A percentile compares a stretch with the other conserved stretches of the same genome.
phyloP scores from a whole-genome alignment of 495 filamentous ascomycete species.

The Podospora fimiseda region DNA sequence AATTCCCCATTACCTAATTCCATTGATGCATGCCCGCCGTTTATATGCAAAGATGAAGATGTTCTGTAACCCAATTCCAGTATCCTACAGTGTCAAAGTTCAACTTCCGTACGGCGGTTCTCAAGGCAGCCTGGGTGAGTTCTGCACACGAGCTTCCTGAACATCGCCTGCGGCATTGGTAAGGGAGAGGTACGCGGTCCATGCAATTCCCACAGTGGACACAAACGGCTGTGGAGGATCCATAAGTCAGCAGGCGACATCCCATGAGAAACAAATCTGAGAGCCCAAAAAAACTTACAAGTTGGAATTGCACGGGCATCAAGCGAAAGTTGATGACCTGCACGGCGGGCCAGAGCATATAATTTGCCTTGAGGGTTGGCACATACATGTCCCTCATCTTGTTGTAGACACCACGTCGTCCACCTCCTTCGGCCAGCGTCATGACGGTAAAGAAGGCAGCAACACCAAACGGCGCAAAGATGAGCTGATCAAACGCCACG shows the following conservation, averaged over 20 bases:
- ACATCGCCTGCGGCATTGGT: slow-evolving; percentile 80
- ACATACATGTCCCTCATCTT: slow-evolving; percentile 94
- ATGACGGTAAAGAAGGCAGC: slow-evolving; percentile 91
- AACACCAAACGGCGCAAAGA: slow-evolving; percentile 90
- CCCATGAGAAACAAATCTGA: background rate
- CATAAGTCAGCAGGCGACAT: background rate
- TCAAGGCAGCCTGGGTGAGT: background rate
- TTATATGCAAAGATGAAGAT: too few relatives aligned
- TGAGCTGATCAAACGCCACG: slow-evolving; percentile 88
- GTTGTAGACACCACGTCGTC: slow-evolving; percentile 64
- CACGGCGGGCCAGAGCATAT: slow-evolving; percentile 89
- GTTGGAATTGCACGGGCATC: slow-evolving; percentile 92
- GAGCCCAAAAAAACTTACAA: slow-evolving; percentile 55
- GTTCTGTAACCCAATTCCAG: background rate
- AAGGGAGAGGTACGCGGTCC: slow-evolving; percentile 97
- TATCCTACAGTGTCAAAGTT: background rate
- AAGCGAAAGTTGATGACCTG: slow-evolving; percentile 96
- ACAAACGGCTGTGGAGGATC: slow-evolving; percentile 76
- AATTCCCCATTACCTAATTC: too few relatives aligned
- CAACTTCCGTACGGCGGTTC: background rate
- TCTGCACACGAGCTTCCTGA: background rate
- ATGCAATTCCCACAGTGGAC: slow-evolving; percentile 91
- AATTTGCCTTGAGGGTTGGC: slow-evolving; percentile 93
- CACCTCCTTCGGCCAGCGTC: slow-evolving; percentile 93
- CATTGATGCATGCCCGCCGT: background rate